These are phyloP conservation scores for Blastocystis sp. DNA, from an alignment of 352 stramenopile genomes.

Conservation along the genomic window DNA sequence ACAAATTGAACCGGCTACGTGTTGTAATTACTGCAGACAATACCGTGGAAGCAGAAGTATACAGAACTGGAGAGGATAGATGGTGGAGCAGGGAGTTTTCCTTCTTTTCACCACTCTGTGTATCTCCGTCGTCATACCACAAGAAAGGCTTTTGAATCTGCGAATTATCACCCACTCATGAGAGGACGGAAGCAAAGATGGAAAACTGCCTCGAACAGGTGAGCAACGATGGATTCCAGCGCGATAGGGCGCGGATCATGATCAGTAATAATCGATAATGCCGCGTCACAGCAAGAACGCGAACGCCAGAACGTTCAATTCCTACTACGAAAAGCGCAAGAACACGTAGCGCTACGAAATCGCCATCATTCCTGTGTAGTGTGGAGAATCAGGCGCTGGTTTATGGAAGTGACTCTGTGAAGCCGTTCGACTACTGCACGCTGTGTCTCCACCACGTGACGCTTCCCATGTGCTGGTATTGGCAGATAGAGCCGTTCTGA, in stretches of 20 bases:
- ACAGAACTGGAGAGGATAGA: too few relatives aligned
- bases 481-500: not conserved
- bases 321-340: slow-evolving; percentile 47
- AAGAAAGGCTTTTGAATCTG: not conserved
- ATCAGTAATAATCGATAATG: slow-evolving; percentile 4
- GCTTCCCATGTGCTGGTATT: slow-evolving; percentile 27
- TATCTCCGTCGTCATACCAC: not conserved
- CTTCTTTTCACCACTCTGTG: not conserved
- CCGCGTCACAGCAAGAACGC: slow-evolving; percentile 42
- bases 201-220: too few relatives aligned
- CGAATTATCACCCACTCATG: not conserved
- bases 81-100: too few relatives aligned
- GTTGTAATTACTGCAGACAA: not conserved
- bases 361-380: not conserved
- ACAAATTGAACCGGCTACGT: not conserved
- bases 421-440: slow-evolving; percentile 36
- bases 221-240: too few relatives aligned
- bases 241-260: too few relatives aligned
- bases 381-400: not conserved
- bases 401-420: slow-evolving; percentile 44
- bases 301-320: slow-evolving; percentile 19
- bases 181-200: not conserved
- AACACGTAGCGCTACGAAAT: not conserved
- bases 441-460: slow-evolving; percentile 48
- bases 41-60: too few relatives aligned